These are phyloP conservation scores for Candida freyschussii DNA, from an alignment of 1,139 yeast genomes.

Conservation along the genomic window DNA sequence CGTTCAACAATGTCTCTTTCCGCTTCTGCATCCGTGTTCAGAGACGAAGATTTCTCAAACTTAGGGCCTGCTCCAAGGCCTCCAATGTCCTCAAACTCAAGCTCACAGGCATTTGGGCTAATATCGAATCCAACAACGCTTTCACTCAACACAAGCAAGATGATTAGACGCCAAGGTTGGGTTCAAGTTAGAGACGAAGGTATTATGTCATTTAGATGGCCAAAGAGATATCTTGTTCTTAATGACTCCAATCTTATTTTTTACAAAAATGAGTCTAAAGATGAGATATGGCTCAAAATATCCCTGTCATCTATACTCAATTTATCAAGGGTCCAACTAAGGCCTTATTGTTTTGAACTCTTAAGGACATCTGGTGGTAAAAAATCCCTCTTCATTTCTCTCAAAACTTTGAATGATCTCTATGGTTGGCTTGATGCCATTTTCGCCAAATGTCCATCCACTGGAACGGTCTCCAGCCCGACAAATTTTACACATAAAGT, in stretches of 20 bases:
- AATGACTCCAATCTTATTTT: slow-evolving; percentile 72
- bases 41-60: slow-evolving; percentile 35
- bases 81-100: slow-evolving; percentile 24
- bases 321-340: slow-evolving; percentile 58
- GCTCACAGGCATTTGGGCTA: slow-evolving; percentile 7
- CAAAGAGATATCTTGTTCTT: slow-evolving; percentile 74
- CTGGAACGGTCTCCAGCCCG: slow-evolving; percentile 75
- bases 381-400: slow-evolving; percentile 67
- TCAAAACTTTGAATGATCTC: slow-evolving; percentile 75
- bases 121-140: slow-evolving; percentile 26
- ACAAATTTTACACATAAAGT: slow-evolving; percentile 74
- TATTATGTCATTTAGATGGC: slow-evolving; percentile 82
- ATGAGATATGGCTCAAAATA: slow-evolving; percentile 41
- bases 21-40: slow-evolving; percentile 44
- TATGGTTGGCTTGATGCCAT: slow-evolving; percentile 92
- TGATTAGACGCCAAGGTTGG: slow-evolving; percentile 59
- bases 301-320: slow-evolving; percentile 53
- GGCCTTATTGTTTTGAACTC: slow-evolving; percentile 75
- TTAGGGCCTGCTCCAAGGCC: slow-evolving; percentile 42
- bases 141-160: slow-evolving; percentile 24
- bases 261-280: slow-evolving; percentile 58
- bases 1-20: slow-evolving; percentile 33
- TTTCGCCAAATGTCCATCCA: slow-evolving; percentile 78
- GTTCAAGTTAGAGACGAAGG: slow-evolving; percentile 92
- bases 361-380: slow-evolving; percentile 40